phyloP scores from a whole-genome alignment of 108 stramenopile genomes.

The Fragilariopsis cylindrus region DNA sequence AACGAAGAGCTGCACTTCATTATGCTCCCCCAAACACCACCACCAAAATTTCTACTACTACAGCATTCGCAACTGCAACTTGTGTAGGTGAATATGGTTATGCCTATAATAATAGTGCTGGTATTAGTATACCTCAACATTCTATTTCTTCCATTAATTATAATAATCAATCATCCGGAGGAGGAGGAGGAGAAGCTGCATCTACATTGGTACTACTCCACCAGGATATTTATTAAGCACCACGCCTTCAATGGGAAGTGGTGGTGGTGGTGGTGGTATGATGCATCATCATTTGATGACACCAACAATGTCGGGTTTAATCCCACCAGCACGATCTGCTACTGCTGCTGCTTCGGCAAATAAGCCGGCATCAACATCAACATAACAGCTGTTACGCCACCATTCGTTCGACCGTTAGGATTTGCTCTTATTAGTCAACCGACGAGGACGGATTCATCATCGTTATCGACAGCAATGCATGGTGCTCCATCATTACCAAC shows the following conservation, averaged over 20 bases:
- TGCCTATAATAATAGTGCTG: slow-evolving; percentile 45
- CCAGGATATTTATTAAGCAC: slow-evolving; percentile 30
- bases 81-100: slow-evolving; percentile 51
- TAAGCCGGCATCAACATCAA: slow-evolving; percentile 21
- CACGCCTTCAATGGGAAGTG: slow-evolving; percentile 16
- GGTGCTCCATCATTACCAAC: background rate
- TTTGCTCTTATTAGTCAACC: slow-evolving; percentile 33
- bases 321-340: slow-evolving; percentile 32
- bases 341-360: background rate
- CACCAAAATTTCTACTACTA: slow-evolving; percentile 8
- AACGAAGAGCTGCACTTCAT: slow-evolving; percentile 50
- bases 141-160: background rate
- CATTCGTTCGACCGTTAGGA: slow-evolving; percentile 46
- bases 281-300: too few relatives aligned
- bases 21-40: slow-evolving; percentile 43
- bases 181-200: background rate
- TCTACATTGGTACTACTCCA: slow-evolving; percentile 26
- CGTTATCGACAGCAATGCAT: background rate
- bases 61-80: slow-evolving; percentile 8
- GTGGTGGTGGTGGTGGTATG: background rate
- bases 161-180: too few relatives aligned
- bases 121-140: slow-evolving; percentile 12
- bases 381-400: slow-evolving; percentile 35
- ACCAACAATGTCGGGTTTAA: background rate
- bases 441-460: background rate